Conservation (phyloP, 225 moss, liverwort and hornwort species). For the Physcomitrium patens region DNA sequence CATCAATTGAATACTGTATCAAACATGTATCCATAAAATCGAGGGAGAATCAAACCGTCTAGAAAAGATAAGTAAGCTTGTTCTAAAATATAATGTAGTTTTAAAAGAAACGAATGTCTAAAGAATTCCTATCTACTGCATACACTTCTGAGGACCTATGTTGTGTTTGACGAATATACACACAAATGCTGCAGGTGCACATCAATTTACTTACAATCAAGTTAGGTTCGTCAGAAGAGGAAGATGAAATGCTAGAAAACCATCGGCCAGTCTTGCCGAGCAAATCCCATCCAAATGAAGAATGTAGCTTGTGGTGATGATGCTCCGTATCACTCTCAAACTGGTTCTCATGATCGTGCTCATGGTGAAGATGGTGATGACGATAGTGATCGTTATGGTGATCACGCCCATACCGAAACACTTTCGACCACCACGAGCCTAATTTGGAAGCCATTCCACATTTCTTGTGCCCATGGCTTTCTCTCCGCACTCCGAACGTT, state of each 20-base stretch:
- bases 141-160: no score
- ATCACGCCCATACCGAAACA: constrained; percentile 26
- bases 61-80: neutral
- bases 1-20: neutral
- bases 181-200: neutral
- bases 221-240: constrained; percentile 11
- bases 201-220: constrained; percentile 20
- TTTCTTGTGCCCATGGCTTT: constrained; percentile 27
- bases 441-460: constrained; percentile 44
- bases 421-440: constrained; percentile 25
- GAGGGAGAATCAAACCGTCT: neutral
- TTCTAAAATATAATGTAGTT: neutral
- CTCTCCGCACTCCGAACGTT: constrained; percentile 38
- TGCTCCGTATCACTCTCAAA: constrained; percentile 17
- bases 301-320: constrained; percentile 12
- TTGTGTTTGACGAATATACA: no score
- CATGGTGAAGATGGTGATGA: constrained; percentile 10
- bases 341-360: constrained; percentile 16
- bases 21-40: neutral
- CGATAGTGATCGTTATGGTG: constrained; percentile 8
- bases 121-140: neutral
- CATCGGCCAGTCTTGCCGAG: constrained; percentile 2
- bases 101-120: no score
- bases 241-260: neutral
- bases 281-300: neutral